Percentiles rank a stretch among this genome's conserved stretches.
phyloP scores from a whole-genome alignment of 2,329 filamentous ascomycete species.

The Akanthomyces muscarius region DNA sequence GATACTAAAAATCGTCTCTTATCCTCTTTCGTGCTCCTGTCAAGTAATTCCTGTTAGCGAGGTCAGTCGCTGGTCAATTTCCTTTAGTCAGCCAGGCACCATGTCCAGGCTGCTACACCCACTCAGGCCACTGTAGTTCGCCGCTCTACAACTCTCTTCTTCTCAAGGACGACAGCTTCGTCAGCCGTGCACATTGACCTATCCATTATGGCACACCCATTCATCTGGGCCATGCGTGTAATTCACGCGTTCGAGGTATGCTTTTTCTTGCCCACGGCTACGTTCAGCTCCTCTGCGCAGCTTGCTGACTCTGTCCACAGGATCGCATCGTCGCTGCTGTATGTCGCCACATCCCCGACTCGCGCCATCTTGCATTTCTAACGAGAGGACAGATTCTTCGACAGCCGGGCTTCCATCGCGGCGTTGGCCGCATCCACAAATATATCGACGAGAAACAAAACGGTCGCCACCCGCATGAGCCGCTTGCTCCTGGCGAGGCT shows the following conservation, averaged over 20 bases:
- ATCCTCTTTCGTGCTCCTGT: neutral
- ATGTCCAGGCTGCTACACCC: neutral
- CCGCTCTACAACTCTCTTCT: neutral
- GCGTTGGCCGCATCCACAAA: slow-evolving; percentile 50
- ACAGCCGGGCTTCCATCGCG: slow-evolving; percentile 48
- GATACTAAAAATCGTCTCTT: neutral
- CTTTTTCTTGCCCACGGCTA: too few relatives aligned
- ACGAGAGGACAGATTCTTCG: slow-evolving; percentile 40
- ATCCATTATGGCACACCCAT: slow-evolving; percentile 28
- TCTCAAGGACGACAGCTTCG: neutral
- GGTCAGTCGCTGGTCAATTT: neutral
- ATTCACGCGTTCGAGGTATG: slow-evolving; percentile 34
- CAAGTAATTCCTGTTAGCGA: neutral
- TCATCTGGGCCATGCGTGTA: slow-evolving; percentile 32
- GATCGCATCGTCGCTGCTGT: slow-evolving; percentile 33
- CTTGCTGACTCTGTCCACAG: slow-evolving; percentile 20
- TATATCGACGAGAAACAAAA: slow-evolving; percentile 45
- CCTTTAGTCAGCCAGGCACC: slow-evolving; percentile 11
- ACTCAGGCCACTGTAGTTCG: neutral
- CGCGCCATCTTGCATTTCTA: slow-evolving; percentile 2
- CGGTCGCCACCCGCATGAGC: slow-evolving; percentile 48
- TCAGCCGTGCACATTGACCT: neutral
- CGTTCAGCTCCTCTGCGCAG: fast-evolving
- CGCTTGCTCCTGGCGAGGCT: slow-evolving; percentile 49
- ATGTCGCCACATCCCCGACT: slow-evolving; percentile 13